Evolutionary conservation across 768 basidiomycete species (phyloP), one percentile per base, ranked within the genome.

Genomic region (Suillus tomentosus): DNA sequence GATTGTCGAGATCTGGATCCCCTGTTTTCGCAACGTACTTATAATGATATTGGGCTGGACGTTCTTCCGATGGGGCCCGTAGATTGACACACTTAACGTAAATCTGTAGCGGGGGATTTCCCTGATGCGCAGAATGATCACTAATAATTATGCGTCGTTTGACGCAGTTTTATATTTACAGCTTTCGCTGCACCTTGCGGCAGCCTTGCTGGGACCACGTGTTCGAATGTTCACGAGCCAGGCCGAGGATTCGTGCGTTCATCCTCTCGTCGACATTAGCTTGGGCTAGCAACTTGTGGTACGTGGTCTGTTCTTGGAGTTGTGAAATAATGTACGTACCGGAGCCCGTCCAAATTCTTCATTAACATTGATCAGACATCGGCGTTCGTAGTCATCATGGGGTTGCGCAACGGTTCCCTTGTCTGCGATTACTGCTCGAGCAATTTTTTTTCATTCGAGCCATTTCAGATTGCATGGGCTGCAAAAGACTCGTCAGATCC

Each of bases 391-490:
- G 31, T 34, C 15, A 9, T 10, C 31, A 53, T 53, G 51, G 51
- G 51, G 11, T 51, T 62, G 54, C 36, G 53, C 39, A 37, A 24
- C n/a, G 47, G 50, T 17, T 56, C 36, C 39, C 36, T 58, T 11
- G 51, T 62, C 55, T 62, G 62, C 22, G 54, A 40, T 8, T 14
- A 39, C 13, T 62, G 62, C 34, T 59, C 51, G 24, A 39, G 17
- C 39, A 55, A 7, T n/a, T 10, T 58, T 11, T 62, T 62, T 43
- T 7, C 17, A 7, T 62, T 60, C 42, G 39, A 27, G 22, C 19
- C 62, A 6, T 62, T 59, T 54, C 62, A 62, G 34, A 24, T 45
- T 17, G 62, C 62, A 58, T 53, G 51, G 55, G 40, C 37, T 27
- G 62, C 31, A 19, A 36, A 57, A 14, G 55, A 27, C 15, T 36